Evolutionary conservation across 352 stramenopile species (phyloP).

Genomic region (Ochromonadaceae sp.): DNA sequence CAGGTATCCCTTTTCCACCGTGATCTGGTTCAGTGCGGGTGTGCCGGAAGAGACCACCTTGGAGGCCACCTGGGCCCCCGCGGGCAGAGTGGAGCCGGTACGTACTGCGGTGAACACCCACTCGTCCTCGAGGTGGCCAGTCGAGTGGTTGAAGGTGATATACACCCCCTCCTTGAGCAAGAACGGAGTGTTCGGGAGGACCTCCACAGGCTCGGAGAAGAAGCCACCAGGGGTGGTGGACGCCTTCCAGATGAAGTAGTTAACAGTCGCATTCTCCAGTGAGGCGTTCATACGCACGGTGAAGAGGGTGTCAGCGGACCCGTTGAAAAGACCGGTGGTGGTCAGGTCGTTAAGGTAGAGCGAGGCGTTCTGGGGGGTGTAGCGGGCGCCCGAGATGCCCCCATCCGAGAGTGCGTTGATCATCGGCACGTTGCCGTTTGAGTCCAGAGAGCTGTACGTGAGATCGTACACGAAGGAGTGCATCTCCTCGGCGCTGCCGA

Average conservation of each 20-base stretch:
- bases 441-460: neutral
- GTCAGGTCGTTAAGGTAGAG: neutral
- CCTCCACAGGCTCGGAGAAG: too few relatives aligned
- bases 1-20: neutral
- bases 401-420: neutral
- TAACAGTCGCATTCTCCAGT: neutral
- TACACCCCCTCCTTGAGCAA: constrained; percentile 17
- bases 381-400: neutral
- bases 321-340: neutral
- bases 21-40: neutral
- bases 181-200: too few relatives aligned
- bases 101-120: constrained; percentile 8
- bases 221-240: neutral
- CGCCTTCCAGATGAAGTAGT: neutral
- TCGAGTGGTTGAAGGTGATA: constrained; percentile 16
- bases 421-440: neutral
- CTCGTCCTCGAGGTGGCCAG: constrained; percentile 23
- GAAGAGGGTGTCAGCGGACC: neutral
- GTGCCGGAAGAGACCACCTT: neutral
- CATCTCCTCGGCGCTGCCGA: neutral
- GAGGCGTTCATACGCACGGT: neutral
- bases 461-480: neutral
- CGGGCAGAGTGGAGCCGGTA: neutral
- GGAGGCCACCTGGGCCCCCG: neutral
- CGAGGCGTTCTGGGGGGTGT: neutral